Conservation (phyloP, 495 filamentous ascomycete genomes). For the Aspergillus avenaceus region DNA sequence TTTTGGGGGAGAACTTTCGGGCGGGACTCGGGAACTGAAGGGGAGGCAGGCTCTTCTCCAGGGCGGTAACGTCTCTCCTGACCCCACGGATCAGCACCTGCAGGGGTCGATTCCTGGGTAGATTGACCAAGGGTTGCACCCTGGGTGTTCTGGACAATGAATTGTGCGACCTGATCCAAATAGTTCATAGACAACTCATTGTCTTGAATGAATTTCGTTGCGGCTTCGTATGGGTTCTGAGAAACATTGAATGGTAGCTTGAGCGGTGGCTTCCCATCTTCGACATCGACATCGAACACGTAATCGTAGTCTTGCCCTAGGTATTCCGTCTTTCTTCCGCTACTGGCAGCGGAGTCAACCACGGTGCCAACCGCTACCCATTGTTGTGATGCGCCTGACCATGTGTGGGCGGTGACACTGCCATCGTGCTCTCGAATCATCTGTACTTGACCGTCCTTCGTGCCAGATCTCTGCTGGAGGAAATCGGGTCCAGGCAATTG, state of each 20-base stretch:
- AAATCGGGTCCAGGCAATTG: conserved; percentile 83
- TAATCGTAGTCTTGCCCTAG: conserved; percentile 91
- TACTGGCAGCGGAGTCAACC: conserved; percentile 82
- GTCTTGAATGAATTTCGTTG: conserved; percentile 83
- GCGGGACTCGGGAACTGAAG: conserved; percentile 34
- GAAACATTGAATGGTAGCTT: conserved; percentile 92
- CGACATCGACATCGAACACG: conserved; percentile 97
- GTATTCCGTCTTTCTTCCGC: conserved; percentile 67
- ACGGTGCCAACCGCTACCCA: conserved; percentile 93
- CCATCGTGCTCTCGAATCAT: conserved; percentile 82
- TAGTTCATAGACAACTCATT: conserved; percentile 90
- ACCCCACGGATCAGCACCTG: conserved; percentile 68
- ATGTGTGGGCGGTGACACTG: conserved; percentile 74
- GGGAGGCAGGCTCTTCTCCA: conserved; percentile 49
- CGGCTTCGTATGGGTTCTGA: conserved; percentile 90
- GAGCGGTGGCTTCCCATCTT: conserved; percentile 89
- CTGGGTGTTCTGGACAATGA: conserved; percentile 85
- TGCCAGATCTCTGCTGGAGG: conserved; percentile 70
- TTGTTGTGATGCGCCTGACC: conserved; percentile 60
- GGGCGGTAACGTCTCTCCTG: conserved; percentile 74
- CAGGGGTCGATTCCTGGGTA: conserved; percentile 31
- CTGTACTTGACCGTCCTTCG: conserved; percentile 89
- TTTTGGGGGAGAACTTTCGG: conserved; percentile 74
- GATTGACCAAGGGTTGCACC: conserved; percentile 72
- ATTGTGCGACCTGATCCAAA: conserved; percentile 89